Percentiles rank a stretch among this genome's conserved stretches.
These are phyloP conservation scores for Alternaria brassicicola DNA, from an alignment of 2,329 filamentous ascomycete genomes.

Conservation along the genomic window DNA sequence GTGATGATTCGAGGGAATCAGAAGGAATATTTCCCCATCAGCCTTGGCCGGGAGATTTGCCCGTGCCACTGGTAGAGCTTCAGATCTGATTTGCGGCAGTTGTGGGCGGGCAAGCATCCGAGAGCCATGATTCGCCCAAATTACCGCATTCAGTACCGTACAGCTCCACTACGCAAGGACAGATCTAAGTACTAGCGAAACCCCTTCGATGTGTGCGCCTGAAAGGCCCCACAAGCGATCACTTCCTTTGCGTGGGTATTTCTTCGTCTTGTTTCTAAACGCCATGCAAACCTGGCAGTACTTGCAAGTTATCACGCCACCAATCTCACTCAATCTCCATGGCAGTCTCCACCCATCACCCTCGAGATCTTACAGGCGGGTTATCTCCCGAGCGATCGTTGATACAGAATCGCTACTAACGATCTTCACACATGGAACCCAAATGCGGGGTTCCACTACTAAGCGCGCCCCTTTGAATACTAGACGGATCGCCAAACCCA, in stretches of 20 bases:
- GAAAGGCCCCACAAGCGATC: background rate
- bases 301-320: background rate
- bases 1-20: background rate
- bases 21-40: background rate
- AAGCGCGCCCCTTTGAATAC: background rate
- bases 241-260: background rate
- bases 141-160: conserved; percentile 3
- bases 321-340: background rate
- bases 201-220: background rate
- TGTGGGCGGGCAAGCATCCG: background rate
- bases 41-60: conserved; percentile 3
- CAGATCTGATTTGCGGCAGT: conserved; percentile 6
- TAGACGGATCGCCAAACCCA: background rate
- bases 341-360: background rate
- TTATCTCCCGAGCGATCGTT: conserved; percentile 1
- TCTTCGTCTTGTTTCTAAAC: background rate
- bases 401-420: conserved; percentile 1
- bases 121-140: conserved; percentile 6
- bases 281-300: background rate
- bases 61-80: conserved; percentile 6
- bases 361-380: conserved; percentile 1
- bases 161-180: background rate
- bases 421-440: conserved; percentile 6
- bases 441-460: conserved; percentile 4
- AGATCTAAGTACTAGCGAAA: background rate